Percentiles rank a stretch among this genome's conserved stretches.
Conservation (phyloP, 768 basidiomycete genomes). For the Termitomyces sp. region DNA sequence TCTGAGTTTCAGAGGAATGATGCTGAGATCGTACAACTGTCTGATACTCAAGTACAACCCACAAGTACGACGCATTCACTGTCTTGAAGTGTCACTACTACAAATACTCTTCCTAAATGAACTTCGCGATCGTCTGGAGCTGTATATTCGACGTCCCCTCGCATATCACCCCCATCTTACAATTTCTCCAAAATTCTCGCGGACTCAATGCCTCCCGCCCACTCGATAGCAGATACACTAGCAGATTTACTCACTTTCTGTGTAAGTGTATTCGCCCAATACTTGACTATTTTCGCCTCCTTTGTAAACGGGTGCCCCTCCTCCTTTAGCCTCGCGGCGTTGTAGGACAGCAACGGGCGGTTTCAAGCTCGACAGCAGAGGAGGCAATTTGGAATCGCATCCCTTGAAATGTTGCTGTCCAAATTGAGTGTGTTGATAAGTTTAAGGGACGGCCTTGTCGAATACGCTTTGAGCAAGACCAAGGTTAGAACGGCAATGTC, state of each 20-base stretch:
- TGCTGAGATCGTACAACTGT: too few species aligned
- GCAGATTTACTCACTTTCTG: conserved; percentile 82
- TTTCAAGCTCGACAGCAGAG: conserved; percentile 85
- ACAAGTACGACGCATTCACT: neutral
- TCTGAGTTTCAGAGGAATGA: too few species aligned
- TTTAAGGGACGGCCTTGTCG: conserved; percentile 91
- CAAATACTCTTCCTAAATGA: conserved; percentile 81
- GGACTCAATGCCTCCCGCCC: conserved; percentile 91
- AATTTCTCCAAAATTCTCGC: conserved; percentile 94
- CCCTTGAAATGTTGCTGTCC: conserved; percentile 93
- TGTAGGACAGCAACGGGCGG: conserved; percentile 91
- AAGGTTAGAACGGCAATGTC: conserved; percentile 98
- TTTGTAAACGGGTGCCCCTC: conserved; percentile 81
- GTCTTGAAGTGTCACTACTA: conserved; percentile 34
- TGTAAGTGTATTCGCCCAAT: conserved; percentile 83
- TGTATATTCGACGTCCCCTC: conserved; percentile 99
- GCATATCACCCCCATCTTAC: conserved; percentile 92
- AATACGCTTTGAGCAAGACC: conserved; percentile 98
- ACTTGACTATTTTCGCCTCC: conserved; percentile 98
- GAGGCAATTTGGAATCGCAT: conserved; percentile 94
- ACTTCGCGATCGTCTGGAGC: conserved; percentile 91
- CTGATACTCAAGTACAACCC: too few species aligned
- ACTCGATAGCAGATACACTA: conserved; percentile 91
- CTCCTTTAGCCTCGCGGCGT: conserved; percentile 92
- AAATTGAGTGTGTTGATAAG: conserved; percentile 91